Evolutionary conservation across 805 yeast genomes (phyloP).

Genomic region (Groenewaldozyma tartarivorans): DNA sequence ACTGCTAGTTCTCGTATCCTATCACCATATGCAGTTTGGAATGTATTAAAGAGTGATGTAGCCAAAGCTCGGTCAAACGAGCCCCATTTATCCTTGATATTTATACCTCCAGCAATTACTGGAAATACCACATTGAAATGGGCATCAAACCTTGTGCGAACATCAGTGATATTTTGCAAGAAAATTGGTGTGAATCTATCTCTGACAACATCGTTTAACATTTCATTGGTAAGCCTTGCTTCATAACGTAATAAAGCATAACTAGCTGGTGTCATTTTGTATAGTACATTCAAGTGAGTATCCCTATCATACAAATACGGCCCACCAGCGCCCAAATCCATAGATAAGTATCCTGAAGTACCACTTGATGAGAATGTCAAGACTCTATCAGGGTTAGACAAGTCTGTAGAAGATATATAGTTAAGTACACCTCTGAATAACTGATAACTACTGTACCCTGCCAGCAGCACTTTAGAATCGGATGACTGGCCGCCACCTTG

Average conservation of each 20-base stretch:
- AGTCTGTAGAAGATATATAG: constrained; percentile 73
- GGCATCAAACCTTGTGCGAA: constrained; percentile 54
- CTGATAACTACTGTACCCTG: constrained; percentile 90
- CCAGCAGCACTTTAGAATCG: constrained; percentile 68
- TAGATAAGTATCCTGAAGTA: constrained; percentile 1
- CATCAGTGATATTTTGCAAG: constrained; percentile 45
- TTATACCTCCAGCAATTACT: no score
- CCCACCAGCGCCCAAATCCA: not conserved
- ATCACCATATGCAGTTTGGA: constrained; percentile 41
- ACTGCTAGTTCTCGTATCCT: constrained; percentile 25
- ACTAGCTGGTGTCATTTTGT: constrained; percentile 68
- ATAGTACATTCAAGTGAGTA: constrained; percentile 61
- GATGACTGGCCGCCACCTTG: constrained; percentile 67
- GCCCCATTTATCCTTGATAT: constrained; percentile 43
- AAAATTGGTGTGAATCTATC: constrained; percentile 80
- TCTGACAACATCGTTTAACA: constrained; percentile 67
- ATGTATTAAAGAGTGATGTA: constrained; percentile 49
- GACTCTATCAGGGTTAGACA: constrained; percentile 28
- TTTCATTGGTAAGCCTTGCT: constrained; percentile 57
- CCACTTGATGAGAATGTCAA: constrained; percentile 11
- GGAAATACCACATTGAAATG: constrained; percentile 37
- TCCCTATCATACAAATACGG: constrained; percentile 15
- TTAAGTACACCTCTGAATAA: constrained; percentile 80
- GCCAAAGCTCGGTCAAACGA: constrained; percentile 58
- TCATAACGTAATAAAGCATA: constrained; percentile 51